Evolutionary conservation across 176 grass and related monocot species (phyloP).

Genomic region (Cocos nucifera): DNA sequence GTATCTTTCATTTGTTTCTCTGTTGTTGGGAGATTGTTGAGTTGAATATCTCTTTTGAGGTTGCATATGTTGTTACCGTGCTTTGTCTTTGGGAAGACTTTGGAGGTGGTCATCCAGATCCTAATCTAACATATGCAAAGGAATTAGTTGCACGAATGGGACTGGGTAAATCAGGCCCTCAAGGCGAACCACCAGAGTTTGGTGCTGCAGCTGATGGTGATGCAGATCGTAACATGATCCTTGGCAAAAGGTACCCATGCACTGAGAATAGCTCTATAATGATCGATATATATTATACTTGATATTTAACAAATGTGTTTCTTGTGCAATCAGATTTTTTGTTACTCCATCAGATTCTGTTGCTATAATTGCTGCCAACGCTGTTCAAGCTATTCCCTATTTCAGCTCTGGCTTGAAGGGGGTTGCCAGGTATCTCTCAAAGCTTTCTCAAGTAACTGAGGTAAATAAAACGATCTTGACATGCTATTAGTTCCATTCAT

Average conservation of each 20-base stretch:
- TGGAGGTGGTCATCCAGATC: conserved; percentile 92
- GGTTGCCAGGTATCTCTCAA: conserved; percentile 70
- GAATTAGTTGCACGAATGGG: conserved; percentile 93
- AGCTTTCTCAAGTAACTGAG: not conserved
- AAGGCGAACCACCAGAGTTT: conserved; percentile 78
- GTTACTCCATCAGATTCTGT: conserved; percentile 97
- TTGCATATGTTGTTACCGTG: too few relatives aligned
- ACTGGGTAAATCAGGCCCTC: conserved; percentile 61
- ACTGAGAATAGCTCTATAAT: not conserved
- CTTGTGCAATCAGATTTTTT: conserved; percentile 61
- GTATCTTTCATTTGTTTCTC: not conserved
- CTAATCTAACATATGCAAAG: conserved; percentile 97
- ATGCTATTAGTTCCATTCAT: too few relatives aligned
- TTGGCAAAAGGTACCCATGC: conserved; percentile 77
- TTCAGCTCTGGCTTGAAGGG: conserved; percentile 94
- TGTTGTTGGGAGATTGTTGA: too few relatives aligned
- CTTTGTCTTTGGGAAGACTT: conserved; percentile 62
- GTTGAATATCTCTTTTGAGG: too few relatives aligned
- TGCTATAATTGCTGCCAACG: conserved; percentile 96
- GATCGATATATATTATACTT: not conserved
- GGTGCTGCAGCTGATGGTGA: conserved; percentile 86
- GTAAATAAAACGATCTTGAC: too few relatives aligned
- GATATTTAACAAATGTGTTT: not conserved
- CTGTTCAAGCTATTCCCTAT: conserved; percentile 88
- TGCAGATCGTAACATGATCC: conserved; percentile 98